A percentile compares a stretch with the other conserved stretches of the same genome.
Evolutionary conservation across 1,284 basidiomycete species (phyloP).

Genomic region (Apiotrichum gracile): DNA sequence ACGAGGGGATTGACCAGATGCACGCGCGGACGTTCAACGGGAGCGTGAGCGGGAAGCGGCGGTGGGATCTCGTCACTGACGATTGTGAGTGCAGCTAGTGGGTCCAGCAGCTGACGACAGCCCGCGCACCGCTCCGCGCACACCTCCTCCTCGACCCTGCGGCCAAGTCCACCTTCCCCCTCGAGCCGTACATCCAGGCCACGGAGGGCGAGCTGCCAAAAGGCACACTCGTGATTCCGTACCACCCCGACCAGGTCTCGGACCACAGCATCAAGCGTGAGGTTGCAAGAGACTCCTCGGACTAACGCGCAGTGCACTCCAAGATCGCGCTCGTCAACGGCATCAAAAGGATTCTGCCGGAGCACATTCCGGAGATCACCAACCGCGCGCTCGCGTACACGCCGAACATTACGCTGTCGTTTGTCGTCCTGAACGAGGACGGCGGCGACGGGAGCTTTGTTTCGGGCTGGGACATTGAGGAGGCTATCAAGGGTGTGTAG

Average conservation of each 20-base stretch:
- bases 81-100: slow-evolving; percentile 7
- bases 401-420: slow-evolving; percentile 57
- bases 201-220: slow-evolving; percentile 3
- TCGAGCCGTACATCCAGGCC: slow-evolving; percentile 37
- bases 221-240: slow-evolving; percentile 36
- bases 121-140: slow-evolving; percentile 19
- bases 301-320: slow-evolving; percentile 24
- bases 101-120: not conserved
- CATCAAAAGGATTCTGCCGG: slow-evolving; percentile 53
- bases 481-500: slow-evolving; percentile 59
- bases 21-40: slow-evolving; percentile 13
- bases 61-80: slow-evolving; percentile 24
- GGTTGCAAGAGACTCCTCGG: not conserved
- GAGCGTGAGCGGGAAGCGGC: slow-evolving; percentile 10
- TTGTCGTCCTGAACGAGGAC: slow-evolving; percentile 74
- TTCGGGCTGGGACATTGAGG: slow-evolving; percentile 64
- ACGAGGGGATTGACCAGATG: slow-evolving; percentile 32
- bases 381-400: slow-evolving; percentile 56
- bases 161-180: slow-evolving; percentile 30
- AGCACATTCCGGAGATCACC: slow-evolving; percentile 47
- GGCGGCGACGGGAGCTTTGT: slow-evolving; percentile 60
- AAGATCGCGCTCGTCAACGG: slow-evolving; percentile 51
- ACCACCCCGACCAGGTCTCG: slow-evolving; percentile 27
- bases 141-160: slow-evolving; percentile 24
- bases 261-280: slow-evolving; percentile 28